Evolutionary conservation across 805 yeast species (phyloP), one percentile per base, ranked within the genome.

Genomic region (Helenozyma rhizophorensis): DNA sequence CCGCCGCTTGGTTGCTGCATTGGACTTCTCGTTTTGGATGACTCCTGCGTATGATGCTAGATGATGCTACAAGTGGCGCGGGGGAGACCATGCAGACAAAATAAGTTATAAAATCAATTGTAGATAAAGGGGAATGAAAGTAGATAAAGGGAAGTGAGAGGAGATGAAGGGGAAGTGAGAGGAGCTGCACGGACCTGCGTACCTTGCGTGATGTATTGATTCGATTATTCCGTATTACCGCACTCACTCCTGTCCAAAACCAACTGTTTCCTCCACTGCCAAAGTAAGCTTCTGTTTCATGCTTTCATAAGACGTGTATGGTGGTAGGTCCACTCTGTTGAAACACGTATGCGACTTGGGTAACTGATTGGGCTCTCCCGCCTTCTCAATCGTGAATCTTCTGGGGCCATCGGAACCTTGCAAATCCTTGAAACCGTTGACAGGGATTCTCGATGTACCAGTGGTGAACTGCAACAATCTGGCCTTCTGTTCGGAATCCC

Each of bases 351-450:
- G 98, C 8, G 96, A 86, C 62, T 93, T 93, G 27, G 99, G 99
- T 52, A 93, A 67, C 65, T 89, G 96, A 53, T 79, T 81, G 21
- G 83, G 54, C 58, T 90, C 97, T 37, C 98, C 98, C 8, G 97
- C 97, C 61, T 89, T 89, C 61, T 93, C 99, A 58, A 93, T 90
- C 6, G 99, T 93, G 62, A 93, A 93, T 58, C 97, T 78, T 74
- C 99, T 84, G 33, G 99, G 99, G 37, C 99, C 99, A 65, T 93
- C 98, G 15, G 95, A 84, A 46, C 98, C 99, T 66, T 93, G 99
- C 51, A 93, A 72, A 63, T 93, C 99, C 62, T 93, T 93, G 74
- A 93, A 93, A 25, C 99, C 99, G 62, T 90, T 93, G 44, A 93
- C 98, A 6, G 99, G 99, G 36, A 93, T 93, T 68, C 99, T 82